Evolutionary conservation across 129 eudicot species (phyloP), one percentile per base, ranked within the genome.

Genomic region (Centrapalus pauciflorus): DNA sequence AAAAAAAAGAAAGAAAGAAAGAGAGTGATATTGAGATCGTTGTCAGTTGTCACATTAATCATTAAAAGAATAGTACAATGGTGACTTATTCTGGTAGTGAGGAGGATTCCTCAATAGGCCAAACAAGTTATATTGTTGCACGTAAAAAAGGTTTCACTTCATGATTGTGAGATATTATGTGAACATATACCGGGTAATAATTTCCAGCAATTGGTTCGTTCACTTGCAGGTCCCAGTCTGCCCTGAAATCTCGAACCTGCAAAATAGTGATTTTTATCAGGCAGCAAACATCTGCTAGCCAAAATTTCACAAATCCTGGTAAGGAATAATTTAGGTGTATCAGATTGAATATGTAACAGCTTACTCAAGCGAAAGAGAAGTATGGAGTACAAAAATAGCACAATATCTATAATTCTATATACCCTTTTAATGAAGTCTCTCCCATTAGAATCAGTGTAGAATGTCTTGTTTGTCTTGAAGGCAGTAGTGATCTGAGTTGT

Each of bases 401-500:
- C n/a, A n/a, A n/a, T 46, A 59, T 38, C 28, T 12, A 43, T 70
- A 35, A 64, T 29, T n/a, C 19, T 54, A 43, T 14, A 12, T 79
- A 92, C 98, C 95, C 98, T 83, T 88, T 79, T 85, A 29, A 92
- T 83, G 77, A 92, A 92, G 80, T 92, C 98, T 56, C 96, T 83
- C 70, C 98, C 98, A 23, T 92, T 88, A 37, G 98, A 92, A 78
- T 92, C 98, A 2, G 95, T 92, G 69, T 81, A 92, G 58, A 88
- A 88, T 26, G 89, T 85, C 79, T 73, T 83, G 51, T 92, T 92
- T 33, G 89, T 81, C 80, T 76, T 83, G 84, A 92, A 69, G 75
- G 66, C 52, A 20, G 96, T 86, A 13, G 82, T 79, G 62, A 92
- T 81, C 77, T 88, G 88, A 67, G 89, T 67, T 23, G 76, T 71